Evolutionary conservation across 2,329 filamentous ascomycete genomes (phyloP), one percentile per base, ranked within the genome.

Genomic region (Harringtonia lauricola): DNA sequence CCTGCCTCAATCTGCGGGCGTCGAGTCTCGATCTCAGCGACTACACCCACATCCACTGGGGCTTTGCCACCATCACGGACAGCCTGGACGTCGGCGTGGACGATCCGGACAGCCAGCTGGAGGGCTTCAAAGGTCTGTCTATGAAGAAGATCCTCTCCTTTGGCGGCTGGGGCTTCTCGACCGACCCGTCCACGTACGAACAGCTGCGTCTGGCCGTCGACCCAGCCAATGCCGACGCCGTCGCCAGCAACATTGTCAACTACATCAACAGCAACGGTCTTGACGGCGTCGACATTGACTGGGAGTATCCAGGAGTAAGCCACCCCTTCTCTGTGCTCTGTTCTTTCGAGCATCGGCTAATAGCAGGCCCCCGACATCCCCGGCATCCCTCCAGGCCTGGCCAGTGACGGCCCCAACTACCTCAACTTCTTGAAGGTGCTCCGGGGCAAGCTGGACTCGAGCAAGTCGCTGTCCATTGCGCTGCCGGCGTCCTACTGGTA

Each of bases 111-210:
- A 5, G 51, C 2, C 51, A 62, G 39, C 66, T 61, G 24, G 38
- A 52, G 0, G 40, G 49, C 1, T 63, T 66, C 41, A 54, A 49
- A 33, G 35, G 42, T 0, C 29, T 57, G 8, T 46, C 63, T 7
- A 61, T 10, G 4, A 55, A 64, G 45, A 54, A 52, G 15, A 62
- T 70, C 31, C 8, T 70, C 2, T 60, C 63, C 0, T 62, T 71
- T 48, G 67, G 67, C 13, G 67, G 68, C 13, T 71, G 67, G 68
- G 54, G 51, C 2, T 67, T 64, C 44, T 65, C 60, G 0, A 67
- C 64, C 0, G 53, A 58, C 14, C 47, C 55, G 0, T 48, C 30
- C n/a, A 66, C 62, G 1, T 65, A 59, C 45, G 15, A 26, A 19
- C 63, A 65, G 28, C 59, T 69, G 44, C 56, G 65, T 2, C 19